Evolutionary conservation across 371 early-diverging fungal species (phyloP), one percentile per base, ranked within the genome.

Genomic region (Mucor velutinosus): DNA sequence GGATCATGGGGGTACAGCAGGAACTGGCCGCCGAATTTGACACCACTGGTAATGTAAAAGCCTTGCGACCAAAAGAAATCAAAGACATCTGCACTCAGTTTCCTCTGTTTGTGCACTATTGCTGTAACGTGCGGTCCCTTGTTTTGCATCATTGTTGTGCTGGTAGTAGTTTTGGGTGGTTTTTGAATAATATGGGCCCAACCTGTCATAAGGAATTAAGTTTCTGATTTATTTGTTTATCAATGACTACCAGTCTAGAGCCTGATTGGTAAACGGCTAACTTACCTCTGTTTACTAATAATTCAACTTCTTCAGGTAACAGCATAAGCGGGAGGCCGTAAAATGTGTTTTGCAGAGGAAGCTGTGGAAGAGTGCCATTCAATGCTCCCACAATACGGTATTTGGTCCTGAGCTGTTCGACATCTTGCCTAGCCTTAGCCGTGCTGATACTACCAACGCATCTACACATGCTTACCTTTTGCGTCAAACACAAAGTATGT

Each of bases 21-120:
- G 69, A 73, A 90, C 53, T 90, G 86, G 1, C 89, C 89, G 6
- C 91, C 91, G 76, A 89, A 90, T 66, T 88, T 88, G 39, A 79
- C 72, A 8, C 89, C 89, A 21, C 76, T 68, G 8, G 87, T 85
- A 19, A 89, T 72, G 64, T 75, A 89, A 32, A 76, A 79, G 7
- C 82, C 82, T 30, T 72, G 64, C 7, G 67, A 67, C 88, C 89
- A 90, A 25, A 90, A 71, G 62, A 80, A 76, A 39, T 77, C 62
- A 66, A 82, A 90, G 7, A 88, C 60, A 6, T 12, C 14, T 32
- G 51, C 51, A 51, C 25, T 51, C 12, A 51, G 2, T 14, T 10
- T 51, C 12, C 4, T 51, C 12, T 23, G 51, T 25, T 51, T 23
- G 25, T 51, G 51, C 10, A 11, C 51, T 23, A 25, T 21, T 21